Base-by-base conservation (phyloP, 2,329 filamentous ascomycete genomes). In the Colletotrichum karsti region DNA sequence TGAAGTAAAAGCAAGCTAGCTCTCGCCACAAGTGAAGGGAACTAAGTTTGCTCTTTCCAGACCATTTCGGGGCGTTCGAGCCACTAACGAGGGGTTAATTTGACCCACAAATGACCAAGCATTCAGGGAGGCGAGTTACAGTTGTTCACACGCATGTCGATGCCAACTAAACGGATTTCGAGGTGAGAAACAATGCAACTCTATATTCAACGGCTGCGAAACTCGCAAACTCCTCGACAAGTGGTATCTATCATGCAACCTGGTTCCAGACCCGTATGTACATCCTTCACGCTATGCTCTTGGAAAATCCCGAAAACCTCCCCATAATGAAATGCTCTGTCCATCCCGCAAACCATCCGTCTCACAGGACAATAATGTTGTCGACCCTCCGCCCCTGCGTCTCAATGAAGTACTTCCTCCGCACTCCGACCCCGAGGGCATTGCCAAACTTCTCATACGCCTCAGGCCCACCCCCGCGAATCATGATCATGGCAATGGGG, bases 401-500 rank as follows among this genome's bases (percentile, higher is more conserved):
- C 75, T 92, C 89, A 46, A 98, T 90, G 74, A 89, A 89, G 78
- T 94, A 98, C 73, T 93, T 85, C 76, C 94, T 87, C 75, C 92
- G 88, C 69, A 98, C 82, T 0, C 93, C 94, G 3, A 98, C 78
- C 4, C 89, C 90, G 61, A 83, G 85, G n/a, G 92, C 90, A 48
- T 82, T 81, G 44, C 80, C 83, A 33, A 98, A 83, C 63, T 90
- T 79, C 28, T 86, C 84, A 73, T 94, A 92, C 10, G 88, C 88
- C 63, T 86, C 84, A 9, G 56, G 62, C 35, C 80, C 78, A 0
- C 91, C 91, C 0, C 93, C 94, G 0, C 89, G 89, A 20, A 97
- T 88, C 88, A 98, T 93, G 41, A 97, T 86, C 88, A 98, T 90
- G 12, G 93, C 89, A 39, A 98, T 91, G 3, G 91, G 91, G 73